Conservation (phyloP, 2,329 filamentous ascomycete genomes). For the Aspergillus alliaceus region DNA sequence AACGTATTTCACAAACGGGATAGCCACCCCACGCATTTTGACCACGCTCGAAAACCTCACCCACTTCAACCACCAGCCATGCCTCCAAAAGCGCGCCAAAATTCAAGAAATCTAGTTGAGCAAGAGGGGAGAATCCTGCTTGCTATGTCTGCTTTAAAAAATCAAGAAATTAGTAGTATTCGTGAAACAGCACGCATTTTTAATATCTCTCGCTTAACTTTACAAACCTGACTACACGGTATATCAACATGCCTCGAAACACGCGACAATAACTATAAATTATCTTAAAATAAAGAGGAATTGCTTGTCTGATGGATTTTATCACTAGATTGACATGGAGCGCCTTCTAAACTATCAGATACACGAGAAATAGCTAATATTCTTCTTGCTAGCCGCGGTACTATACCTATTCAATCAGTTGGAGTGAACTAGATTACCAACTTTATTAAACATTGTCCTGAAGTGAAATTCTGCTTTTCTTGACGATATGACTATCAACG, state of each 20-base stretch:
- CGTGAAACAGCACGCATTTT: background rate
- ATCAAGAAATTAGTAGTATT: background rate
- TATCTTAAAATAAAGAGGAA: too few relatives aligned
- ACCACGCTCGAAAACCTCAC: too few relatives aligned
- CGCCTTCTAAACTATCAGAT: too few relatives aligned
- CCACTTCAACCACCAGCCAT: too few relatives aligned
- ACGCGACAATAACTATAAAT: background rate
- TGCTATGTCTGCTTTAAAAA: background rate
- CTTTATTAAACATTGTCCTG: slow-evolving; percentile 7
- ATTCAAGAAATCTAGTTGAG: too few relatives aligned
- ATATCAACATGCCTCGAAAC: background rate
- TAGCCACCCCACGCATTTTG: too few relatives aligned
- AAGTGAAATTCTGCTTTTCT: slow-evolving; percentile 3
- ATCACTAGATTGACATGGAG: too few relatives aligned
- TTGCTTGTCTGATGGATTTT: too few relatives aligned
- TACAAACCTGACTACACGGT: background rate
- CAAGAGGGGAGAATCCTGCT: too few relatives aligned
- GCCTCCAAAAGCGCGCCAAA: too few relatives aligned
- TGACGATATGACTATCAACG: slow-evolving; percentile 7
- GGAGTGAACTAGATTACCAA: slow-evolving; percentile 6
- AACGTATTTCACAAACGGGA: too few relatives aligned
- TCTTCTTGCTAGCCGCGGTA: background rate
- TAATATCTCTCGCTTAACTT: background rate
- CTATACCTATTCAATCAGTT: slow-evolving; percentile 3
- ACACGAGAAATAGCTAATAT: too few relatives aligned